A percentile compares a stretch with the other conserved stretches of the same genome.
phyloP scores from a whole-genome alignment of 495 filamentous ascomycete species.

The Echria macrotheca region DNA sequence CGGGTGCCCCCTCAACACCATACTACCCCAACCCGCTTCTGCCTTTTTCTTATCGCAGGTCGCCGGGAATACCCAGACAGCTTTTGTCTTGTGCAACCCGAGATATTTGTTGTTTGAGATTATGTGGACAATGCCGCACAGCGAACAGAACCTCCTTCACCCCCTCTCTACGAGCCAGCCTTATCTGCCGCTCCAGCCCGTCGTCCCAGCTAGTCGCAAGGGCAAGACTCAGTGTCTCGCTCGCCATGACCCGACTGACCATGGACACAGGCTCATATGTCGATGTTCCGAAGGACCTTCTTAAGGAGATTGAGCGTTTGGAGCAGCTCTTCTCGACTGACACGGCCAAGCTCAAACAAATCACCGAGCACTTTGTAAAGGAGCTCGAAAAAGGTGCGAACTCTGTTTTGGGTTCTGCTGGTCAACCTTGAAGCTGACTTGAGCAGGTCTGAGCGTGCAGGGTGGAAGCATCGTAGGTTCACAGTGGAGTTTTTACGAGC shows the following conservation, averaged over 20 bases:
- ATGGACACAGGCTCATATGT: conserved; percentile 33
- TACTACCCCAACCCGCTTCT: too few relatives aligned
- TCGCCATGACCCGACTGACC: conserved; percentile 15
- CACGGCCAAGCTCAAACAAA: conserved; percentile 72
- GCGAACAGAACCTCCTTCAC: too few relatives aligned
- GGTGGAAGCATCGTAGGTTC: conserved; percentile 85
- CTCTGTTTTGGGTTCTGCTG: background rate
- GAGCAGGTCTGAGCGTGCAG: conserved; percentile 69
- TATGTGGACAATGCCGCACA: too few relatives aligned
- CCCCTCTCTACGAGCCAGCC: too few relatives aligned
- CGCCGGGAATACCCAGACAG: too few relatives aligned
- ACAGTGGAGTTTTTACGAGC: background rate
- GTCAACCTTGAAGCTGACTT: conserved; percentile 7
- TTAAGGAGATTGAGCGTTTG: conserved; percentile 75
- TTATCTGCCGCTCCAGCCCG: too few relatives aligned
- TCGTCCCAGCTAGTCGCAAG: conserved; percentile 17
- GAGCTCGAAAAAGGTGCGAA: conserved; percentile 79
- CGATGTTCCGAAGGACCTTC: conserved; percentile 71
- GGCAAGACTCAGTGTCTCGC: conserved; percentile 18
- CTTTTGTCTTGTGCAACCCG: too few relatives aligned
- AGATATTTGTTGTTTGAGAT: too few relatives aligned
- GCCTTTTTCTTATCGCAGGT: too few relatives aligned
- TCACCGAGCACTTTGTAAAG: conserved; percentile 80
- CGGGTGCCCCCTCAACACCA: too few relatives aligned
- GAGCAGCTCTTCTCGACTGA: conserved; percentile 84